Percentiles rank a stretch among this genome's conserved stretches.
These are phyloP conservation scores for Diaporthe velutina DNA, from an alignment of 2,329 filamentous ascomycete species.

Conservation along the genomic window DNA sequence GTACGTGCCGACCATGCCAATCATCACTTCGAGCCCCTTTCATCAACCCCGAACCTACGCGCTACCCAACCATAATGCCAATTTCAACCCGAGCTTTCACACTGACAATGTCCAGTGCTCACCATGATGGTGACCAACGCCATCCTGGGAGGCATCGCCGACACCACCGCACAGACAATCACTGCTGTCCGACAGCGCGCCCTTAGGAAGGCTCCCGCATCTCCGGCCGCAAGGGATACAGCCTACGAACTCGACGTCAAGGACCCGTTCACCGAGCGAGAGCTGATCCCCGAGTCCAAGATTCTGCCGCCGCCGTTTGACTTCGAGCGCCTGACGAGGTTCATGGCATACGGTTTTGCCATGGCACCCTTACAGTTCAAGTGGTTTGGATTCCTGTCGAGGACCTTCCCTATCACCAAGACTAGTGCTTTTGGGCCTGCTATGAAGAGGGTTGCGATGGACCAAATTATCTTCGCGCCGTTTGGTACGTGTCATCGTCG, in stretches of 20 bases:
- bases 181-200: constrained; percentile 82
- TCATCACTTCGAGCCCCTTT: neutral
- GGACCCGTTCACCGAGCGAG: constrained; percentile 74
- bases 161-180: constrained; percentile 94
- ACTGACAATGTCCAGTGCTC: constrained; percentile 71
- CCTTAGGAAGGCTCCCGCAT: constrained; percentile 71
- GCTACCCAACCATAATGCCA: neutral
- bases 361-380: constrained; percentile 97
- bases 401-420: constrained; percentile 87
- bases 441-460: constrained; percentile 90
- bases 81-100: constrained; percentile 1
- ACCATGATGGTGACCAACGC: constrained; percentile 99
- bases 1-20: constrained; percentile 62
- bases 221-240: constrained; percentile 75
- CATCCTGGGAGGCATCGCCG: constrained; percentile 93
- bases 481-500: constrained; percentile 67
- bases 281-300: constrained; percentile 75
- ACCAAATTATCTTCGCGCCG: constrained; percentile 94
- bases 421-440: constrained; percentile 80
- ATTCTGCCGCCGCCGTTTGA: constrained; percentile 86
- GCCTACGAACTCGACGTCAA: constrained; percentile 90
- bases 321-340: constrained; percentile 92
- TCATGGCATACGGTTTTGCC: constrained; percentile 97
- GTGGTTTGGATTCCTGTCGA: constrained; percentile 91
- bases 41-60: neutral